These are phyloP conservation scores for Wickerhamomyces sp. DNA, from an alignment of 1,139 yeast species.

Conservation along the genomic window DNA sequence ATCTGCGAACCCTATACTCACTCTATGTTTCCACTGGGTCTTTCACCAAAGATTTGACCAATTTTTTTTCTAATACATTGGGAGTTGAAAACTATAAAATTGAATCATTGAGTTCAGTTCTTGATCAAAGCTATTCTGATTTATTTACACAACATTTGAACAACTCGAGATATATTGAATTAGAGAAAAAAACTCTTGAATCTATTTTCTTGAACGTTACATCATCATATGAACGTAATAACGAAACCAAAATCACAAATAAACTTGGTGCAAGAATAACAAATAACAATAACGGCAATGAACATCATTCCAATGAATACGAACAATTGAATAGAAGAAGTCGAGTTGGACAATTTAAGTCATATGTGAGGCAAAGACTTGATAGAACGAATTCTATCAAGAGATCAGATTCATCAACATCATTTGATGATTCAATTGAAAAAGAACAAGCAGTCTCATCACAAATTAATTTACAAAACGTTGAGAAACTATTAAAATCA, in stretches of 20 bases:
- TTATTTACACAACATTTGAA: slow-evolving; percentile 67
- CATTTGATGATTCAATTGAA: slow-evolving; percentile 8
- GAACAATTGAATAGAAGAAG: slow-evolving; percentile 23
- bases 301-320: slow-evolving; percentile 16
- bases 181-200: slow-evolving; percentile 69
- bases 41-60: slow-evolving; percentile 63
- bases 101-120: slow-evolving; percentile 44
- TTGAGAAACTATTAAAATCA: slow-evolving; percentile 63
- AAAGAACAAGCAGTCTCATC: slow-evolving; percentile 11
- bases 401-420: slow-evolving; percentile 11
- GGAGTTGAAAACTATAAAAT: slow-evolving; percentile 42
- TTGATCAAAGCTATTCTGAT: slow-evolving; percentile 72
- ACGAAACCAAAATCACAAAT: slow-evolving; percentile 46
- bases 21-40: slow-evolving; percentile 57
- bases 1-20: slow-evolving; percentile 69
- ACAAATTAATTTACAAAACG: slow-evolving; percentile 38
- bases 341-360: slow-evolving; percentile 30
- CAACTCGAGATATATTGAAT: slow-evolving; percentile 63
- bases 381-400: slow-evolving; percentile 34
- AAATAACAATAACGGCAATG: slow-evolving; percentile 18
- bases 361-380: slow-evolving; percentile 34
- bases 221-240: slow-evolving; percentile 43
- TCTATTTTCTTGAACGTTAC: slow-evolving; percentile 50
- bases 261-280: slow-evolving; percentile 40
- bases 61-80: slow-evolving; percentile 36